phyloP scores from a whole-genome alignment of 1,139 yeast species.

The Kodamaea alishanica region DNA sequence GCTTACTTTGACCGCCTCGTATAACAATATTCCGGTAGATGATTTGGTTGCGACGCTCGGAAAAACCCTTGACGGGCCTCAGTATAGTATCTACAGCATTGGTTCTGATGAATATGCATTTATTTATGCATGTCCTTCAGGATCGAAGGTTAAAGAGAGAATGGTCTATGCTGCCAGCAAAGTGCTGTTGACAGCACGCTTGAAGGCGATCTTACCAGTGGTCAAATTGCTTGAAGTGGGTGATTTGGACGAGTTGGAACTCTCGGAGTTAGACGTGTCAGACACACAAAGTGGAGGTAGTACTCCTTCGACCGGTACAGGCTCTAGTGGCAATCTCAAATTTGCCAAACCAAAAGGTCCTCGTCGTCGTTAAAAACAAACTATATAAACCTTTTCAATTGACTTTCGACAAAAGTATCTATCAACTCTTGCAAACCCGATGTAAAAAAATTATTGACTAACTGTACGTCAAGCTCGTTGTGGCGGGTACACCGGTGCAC shows the following conservation, averaged over 20 bases:
- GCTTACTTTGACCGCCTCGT: conserved; percentile 20
- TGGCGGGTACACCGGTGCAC: conserved; percentile 11
- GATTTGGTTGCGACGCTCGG: conserved; percentile 23
- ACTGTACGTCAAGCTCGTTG: conserved; percentile 9
- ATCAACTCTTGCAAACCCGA: conserved; percentile 21
- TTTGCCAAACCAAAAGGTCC: conserved; percentile 59
- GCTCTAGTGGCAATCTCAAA: conserved; percentile 22
- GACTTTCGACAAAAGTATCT: conserved; percentile 21
- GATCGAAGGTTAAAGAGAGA: conserved; percentile 83
- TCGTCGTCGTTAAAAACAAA: conserved; percentile 33
- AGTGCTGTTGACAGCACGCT: conserved; percentile 56
- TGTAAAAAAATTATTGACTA: conserved; percentile 18
- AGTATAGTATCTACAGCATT: conserved; percentile 56
- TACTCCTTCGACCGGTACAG: conserved; percentile 10
- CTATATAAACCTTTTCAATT: conserved; percentile 10
- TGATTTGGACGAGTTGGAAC: conserved; percentile 62
- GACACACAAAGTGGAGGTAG: conserved; percentile 4
- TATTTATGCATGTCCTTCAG: conserved; percentile 86
- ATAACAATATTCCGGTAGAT: conserved; percentile 16
- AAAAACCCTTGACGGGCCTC: conserved; percentile 22
- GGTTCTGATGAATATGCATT: conserved; percentile 41
- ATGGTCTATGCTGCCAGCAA: conserved; percentile 90
- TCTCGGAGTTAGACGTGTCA: conserved; percentile 25
- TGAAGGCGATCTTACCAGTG: conserved; percentile 32
- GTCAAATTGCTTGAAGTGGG: conserved; percentile 60